Conservation (phyloP, 2,329 filamentous ascomycete species). For the Raffaelea arxii region DNA sequence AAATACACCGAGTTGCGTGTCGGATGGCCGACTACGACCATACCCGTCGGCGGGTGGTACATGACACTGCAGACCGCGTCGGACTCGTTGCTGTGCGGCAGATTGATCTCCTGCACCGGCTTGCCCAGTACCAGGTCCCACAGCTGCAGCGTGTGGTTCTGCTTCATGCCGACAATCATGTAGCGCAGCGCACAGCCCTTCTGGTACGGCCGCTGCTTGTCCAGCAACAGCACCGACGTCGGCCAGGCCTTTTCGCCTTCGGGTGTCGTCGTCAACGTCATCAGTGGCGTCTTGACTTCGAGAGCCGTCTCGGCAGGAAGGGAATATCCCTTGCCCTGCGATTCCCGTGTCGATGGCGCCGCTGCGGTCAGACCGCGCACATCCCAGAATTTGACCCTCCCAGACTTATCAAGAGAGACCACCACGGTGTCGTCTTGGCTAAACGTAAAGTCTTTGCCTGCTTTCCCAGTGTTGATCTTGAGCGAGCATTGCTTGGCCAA, state of each 20-base stretch:
- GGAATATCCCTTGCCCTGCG: conserved; percentile 38
- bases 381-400: conserved; percentile 96
- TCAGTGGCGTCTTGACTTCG: conserved; percentile 76
- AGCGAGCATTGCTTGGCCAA: conserved; percentile 79
- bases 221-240: conserved; percentile 88
- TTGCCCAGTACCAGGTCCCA: conserved; percentile 96
- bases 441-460: conserved; percentile 96
- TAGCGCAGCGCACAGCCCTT: conserved; percentile 87
- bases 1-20: conserved; percentile 98
- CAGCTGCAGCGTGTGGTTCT: conserved; percentile 95
- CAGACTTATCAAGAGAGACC: conserved; percentile 93
- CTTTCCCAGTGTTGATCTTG: conserved; percentile 94
- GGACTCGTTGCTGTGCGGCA: conserved; percentile 91
- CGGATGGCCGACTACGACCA: conserved; percentile 90
- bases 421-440: conserved; percentile 93
- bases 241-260: conserved; percentile 93
- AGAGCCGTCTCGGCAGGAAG: conserved; percentile 48
- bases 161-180: conserved; percentile 95
- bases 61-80: conserved; percentile 96
- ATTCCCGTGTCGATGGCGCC: too few species aligned
- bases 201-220: conserved; percentile 88
- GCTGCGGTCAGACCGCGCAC: conserved; percentile 63
- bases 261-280: conserved; percentile 78
- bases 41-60: conserved; percentile 85
- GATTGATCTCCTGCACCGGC: conserved; percentile 91